A percentile compares a stretch with the other conserved stretches of the same genome.
phyloP scores from a whole-genome alignment of 805 yeast genomes.

The Brettanomyces sp. region DNA sequence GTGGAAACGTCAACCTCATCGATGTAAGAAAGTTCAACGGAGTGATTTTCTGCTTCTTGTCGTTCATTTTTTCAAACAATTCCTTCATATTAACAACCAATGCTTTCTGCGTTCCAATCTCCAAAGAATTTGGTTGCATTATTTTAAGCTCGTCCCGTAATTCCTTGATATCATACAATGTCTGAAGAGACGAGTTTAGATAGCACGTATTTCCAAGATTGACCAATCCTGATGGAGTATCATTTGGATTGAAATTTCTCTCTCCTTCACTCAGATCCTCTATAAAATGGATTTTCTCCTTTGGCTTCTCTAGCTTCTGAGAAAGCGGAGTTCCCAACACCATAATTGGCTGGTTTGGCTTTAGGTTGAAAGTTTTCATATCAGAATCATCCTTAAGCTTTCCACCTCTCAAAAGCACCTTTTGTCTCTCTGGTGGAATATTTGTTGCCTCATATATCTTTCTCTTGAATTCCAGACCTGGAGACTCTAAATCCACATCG shows the following conservation, averaged over 20 bases:
- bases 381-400: constrained; percentile 63
- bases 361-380: constrained; percentile 43
- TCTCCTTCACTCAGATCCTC: constrained; percentile 45
- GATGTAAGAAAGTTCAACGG: constrained; percentile 62
- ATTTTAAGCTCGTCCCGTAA: constrained; percentile 24
- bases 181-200: constrained; percentile 61
- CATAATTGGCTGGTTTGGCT: constrained; percentile 65
- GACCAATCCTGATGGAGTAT: constrained; percentile 55
- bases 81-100: constrained; percentile 29
- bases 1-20: constrained; percentile 68
- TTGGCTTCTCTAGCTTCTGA: constrained; percentile 33
- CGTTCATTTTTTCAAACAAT: constrained; percentile 35
- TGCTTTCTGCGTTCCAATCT: constrained; percentile 14
- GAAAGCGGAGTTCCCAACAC: constrained; percentile 78
- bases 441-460: constrained; percentile 66
- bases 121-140: constrained; percentile 10
- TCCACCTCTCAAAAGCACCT: constrained; percentile 83
- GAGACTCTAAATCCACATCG: constrained; percentile 42
- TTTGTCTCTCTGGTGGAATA: constrained; percentile 85
- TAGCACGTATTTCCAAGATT: constrained; percentile 76
- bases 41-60: constrained; percentile 37
- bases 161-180: constrained; percentile 38
- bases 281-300: constrained; percentile 45
- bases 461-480: constrained; percentile 56
- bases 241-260: constrained; percentile 14